Conservation (phyloP, 768 basidiomycete species). For the Crassisporium funariophilum region DNA sequence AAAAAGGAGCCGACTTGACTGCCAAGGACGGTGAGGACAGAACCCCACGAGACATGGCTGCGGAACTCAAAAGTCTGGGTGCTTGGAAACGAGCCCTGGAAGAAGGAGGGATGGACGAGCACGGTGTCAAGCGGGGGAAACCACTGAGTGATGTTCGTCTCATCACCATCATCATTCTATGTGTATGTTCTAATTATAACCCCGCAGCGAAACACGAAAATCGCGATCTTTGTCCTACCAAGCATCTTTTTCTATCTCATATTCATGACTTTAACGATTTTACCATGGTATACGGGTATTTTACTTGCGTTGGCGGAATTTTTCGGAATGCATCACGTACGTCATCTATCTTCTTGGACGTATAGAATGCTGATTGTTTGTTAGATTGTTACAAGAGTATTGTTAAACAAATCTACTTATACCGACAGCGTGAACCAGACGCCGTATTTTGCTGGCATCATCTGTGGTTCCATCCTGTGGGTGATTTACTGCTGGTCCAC, state of each 20-base stretch:
- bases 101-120: constrained; percentile 82
- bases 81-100: constrained; percentile 89
- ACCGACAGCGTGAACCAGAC: constrained; percentile 84
- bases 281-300: constrained; percentile 90
- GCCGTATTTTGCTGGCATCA: constrained; percentile 94
- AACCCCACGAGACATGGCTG: constrained; percentile 93
- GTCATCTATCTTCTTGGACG: constrained; percentile 27
- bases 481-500: constrained; percentile 83
- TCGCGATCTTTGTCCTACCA: constrained; percentile 78
- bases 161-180: constrained; percentile 1
- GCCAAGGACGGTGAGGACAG: constrained; percentile 84
- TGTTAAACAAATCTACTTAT: constrained; percentile 80
- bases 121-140: constrained; percentile 64
- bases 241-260: constrained; percentile 79
- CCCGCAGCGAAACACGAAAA: constrained; percentile 74
- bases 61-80: constrained; percentile 86
- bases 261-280: constrained; percentile 77
- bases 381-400: constrained; percentile 81
- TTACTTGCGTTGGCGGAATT: constrained; percentile 84
- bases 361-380: constrained; percentile 15
- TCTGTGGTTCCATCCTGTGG: constrained; percentile 84
- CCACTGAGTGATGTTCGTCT: constrained; percentile 68
- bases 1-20: constrained; percentile 81
- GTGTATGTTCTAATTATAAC: not conserved
- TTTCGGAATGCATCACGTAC: constrained; percentile 91